Base-by-base conservation (phyloP, 495 filamentous ascomycete genomes). In the Penicillium soppii region DNA sequence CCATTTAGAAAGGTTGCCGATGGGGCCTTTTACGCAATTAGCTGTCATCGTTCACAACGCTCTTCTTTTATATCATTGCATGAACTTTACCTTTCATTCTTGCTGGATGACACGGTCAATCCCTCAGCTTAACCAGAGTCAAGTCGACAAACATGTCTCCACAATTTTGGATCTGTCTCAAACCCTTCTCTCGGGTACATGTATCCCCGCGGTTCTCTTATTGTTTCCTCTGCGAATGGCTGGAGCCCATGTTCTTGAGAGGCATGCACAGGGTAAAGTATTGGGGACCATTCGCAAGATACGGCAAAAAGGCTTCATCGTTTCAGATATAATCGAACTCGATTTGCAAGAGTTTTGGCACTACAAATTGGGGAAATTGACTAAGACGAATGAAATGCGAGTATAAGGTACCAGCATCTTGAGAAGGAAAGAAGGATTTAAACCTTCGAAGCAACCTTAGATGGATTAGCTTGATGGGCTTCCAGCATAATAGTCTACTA, bases 61-160 rank as follows among this genome's bases (percentile, higher is more conserved):
- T 19, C 33, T 49, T 26, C 33, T 49, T 49, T 27, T 49, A 40
- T 49, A 40, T 27, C 46, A 49, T 30, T 49, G 46, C 33, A 6
- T 21, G 22, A 49, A 49, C 29, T 49, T 49, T 12, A 39, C 33
- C 21, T 49, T 39, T 16, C 20, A 49, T 49, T 29, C 46, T 21
- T 49, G 46, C 35, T 49, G 46, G 46, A 38, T 38, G 33, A 49
- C 33, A 17, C 35, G 36, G 12, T 20, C 2, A 27, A 49, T 32
- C n/a, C 46, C 46, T 22, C 46, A 40, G 33, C 22, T 49, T 39
- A 10, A 32, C 5, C 42, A 19, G 1, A 39, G 36, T 6, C 25
- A 44, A 25, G 41, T 44, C 25, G n/a, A 17, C n/a, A 30, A 44
- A 44, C 23, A 44, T 30, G 41, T 44, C 25, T 10, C 41, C 4